These are phyloP conservation scores for Skeletonema potamos DNA, from an alignment of 108 stramenopile species.

Conservation along the genomic window DNA sequence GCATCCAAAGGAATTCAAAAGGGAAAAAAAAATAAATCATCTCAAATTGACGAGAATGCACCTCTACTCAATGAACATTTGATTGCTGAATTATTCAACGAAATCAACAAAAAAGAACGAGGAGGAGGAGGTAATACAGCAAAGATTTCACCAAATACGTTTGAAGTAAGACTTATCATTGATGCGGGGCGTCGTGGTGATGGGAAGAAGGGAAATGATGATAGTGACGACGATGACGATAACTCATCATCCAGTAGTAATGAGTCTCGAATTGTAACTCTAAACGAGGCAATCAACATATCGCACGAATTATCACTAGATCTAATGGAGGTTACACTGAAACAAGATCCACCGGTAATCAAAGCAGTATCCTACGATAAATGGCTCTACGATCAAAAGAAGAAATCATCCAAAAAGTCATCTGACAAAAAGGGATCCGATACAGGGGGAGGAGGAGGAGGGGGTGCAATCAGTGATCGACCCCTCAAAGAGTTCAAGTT, in stretches of 20 bases:
- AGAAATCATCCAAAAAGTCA: conserved; percentile 30
- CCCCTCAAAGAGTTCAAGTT: conserved; percentile 56
- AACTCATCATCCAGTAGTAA: not conserved
- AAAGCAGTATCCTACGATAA: conserved; percentile 55
- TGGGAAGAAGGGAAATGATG: conserved; percentile 3
- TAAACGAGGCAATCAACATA: conserved; percentile 52
- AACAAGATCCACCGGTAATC: conserved; percentile 61
- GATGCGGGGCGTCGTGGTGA: conserved; percentile 48
- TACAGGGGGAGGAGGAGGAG: not conserved
- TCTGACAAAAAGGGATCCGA: conserved; percentile 24
- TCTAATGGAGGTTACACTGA: conserved; percentile 49
- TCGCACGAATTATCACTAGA: conserved; percentile 51
- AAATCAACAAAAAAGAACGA: not conserved
- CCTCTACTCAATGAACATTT: conserved; percentile 43
- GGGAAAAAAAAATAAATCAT: not conserved
- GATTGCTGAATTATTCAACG: conserved; percentile 28
- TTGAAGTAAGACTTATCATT: conserved; percentile 59
- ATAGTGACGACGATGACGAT: not conserved
- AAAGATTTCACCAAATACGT: conserved; percentile 35
- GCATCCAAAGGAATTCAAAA: not conserved
- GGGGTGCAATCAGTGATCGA: conserved; percentile 43
- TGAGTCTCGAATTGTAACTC: conserved; percentile 42
- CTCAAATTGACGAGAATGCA: conserved; percentile 18
- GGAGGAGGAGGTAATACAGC: not conserved
- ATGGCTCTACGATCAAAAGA: conserved; percentile 47